Evolutionary conservation across 2,329 filamentous ascomycete species (phyloP).

Genomic region (Fusarium mangiferae): DNA sequence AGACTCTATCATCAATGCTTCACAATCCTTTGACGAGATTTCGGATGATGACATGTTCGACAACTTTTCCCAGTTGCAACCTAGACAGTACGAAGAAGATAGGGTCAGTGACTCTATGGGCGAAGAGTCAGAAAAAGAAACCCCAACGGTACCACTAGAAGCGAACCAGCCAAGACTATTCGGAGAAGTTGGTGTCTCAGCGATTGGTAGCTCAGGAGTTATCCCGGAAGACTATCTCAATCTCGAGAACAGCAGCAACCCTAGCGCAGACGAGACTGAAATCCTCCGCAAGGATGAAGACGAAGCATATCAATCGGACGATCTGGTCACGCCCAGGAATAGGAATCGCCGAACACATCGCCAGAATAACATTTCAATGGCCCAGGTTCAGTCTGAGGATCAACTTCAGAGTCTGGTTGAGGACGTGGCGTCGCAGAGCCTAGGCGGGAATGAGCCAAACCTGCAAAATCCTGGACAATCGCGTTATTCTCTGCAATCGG

Average conservation of each 20-base stretch:
- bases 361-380: slow-evolving; percentile 50
- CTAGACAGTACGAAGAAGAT: slow-evolving; percentile 49
- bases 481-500: slow-evolving; percentile 40
- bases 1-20: slow-evolving; percentile 46
- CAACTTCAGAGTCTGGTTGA: slow-evolving; percentile 63
- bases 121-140: slow-evolving; percentile 85
- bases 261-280: slow-evolving; percentile 53
- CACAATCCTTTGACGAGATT: slow-evolving; percentile 69
- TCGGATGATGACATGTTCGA: slow-evolving; percentile 69
- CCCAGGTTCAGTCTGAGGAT: slow-evolving; percentile 57
- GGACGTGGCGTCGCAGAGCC: slow-evolving; percentile 65
- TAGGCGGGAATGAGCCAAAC: slow-evolving; percentile 58
- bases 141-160: slow-evolving; percentile 71
- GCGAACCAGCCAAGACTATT: slow-evolving; percentile 58
- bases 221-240: slow-evolving; percentile 62
- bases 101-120: slow-evolving; percentile 56
- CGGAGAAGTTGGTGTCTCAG: slow-evolving; percentile 65
- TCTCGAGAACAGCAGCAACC: slow-evolving; percentile 55
- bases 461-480: slow-evolving; percentile 32
- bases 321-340: slow-evolving; percentile 46
- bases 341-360: slow-evolving; percentile 37
- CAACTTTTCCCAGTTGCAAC: slow-evolving; percentile 67
- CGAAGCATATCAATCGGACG: slow-evolving; percentile 57
- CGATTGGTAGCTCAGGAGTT: slow-evolving; percentile 63
- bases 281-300: slow-evolving; percentile 58